These are phyloP conservation scores for Populus hybrid DNA, from an alignment of 441 rosid genomes.

Conservation along the genomic window DNA sequence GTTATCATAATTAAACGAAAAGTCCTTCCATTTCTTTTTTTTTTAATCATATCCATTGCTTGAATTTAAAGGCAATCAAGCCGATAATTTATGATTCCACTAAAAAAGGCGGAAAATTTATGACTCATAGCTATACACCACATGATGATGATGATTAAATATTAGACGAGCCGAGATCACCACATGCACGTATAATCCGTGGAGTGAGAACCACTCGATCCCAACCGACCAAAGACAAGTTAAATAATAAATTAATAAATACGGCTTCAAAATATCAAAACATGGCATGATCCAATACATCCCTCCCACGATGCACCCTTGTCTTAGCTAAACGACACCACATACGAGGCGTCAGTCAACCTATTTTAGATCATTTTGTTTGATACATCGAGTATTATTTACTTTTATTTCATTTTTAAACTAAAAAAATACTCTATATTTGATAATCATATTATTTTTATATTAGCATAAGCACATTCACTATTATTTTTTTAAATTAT, in stretches of 20 bases:
- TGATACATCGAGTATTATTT: neutral
- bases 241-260: neutral
- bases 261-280: neutral
- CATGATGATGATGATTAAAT: neutral
- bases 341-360: too few relatives aligned
- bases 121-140: neutral
- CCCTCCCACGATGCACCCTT: slow-evolving; percentile 28
- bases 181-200: neutral
- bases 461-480: neutral
- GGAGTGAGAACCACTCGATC: slow-evolving; percentile 9
- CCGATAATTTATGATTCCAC: neutral
- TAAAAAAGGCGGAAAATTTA: neutral
- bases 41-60: slow-evolving; percentile 5
- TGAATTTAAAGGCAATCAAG: slow-evolving; percentile 14
- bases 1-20: slow-evolving; percentile 13
- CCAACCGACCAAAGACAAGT: neutral
- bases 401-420: neutral
- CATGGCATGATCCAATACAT: slow-evolving; percentile 28
- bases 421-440: neutral
- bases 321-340: neutral
- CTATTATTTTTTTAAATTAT: too few relatives aligned
- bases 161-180: neutral
- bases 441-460: neutral
- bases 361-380: too few relatives aligned
- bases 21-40: neutral